Conservation (phyloP, 2,329 filamentous ascomycete genomes). For the Fusarium dlaminii region DNA sequence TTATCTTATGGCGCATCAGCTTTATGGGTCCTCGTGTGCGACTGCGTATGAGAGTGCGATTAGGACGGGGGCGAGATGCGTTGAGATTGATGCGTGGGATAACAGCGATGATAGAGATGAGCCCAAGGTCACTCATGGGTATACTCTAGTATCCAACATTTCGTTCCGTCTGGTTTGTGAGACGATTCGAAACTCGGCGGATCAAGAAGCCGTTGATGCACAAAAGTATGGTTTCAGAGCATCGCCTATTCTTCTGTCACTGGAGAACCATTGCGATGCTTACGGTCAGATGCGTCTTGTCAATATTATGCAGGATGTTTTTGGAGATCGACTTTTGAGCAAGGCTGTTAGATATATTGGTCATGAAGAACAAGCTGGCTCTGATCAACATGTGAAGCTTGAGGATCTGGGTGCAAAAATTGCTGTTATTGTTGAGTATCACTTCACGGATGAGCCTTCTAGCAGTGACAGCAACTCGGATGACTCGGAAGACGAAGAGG, state of each 20-base stretch:
- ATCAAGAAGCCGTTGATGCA: constrained; percentile 62
- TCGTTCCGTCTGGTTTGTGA: constrained; percentile 72
- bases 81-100: constrained; percentile 81
- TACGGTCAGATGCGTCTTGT: constrained; percentile 69
- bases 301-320: constrained; percentile 72
- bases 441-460: constrained; percentile 62
- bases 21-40: constrained; percentile 70
- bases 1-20: constrained; percentile 75
- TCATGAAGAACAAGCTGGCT: constrained; percentile 61
- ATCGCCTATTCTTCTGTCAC: constrained; percentile 70
- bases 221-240: constrained; percentile 49
- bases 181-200: constrained; percentile 69
- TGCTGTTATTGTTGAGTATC: constrained; percentile 74
- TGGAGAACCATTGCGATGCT: constrained; percentile 73
- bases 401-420: constrained; percentile 70
- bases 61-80: constrained; percentile 71
- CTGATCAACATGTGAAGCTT: constrained; percentile 64
- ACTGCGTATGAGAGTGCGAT: constrained; percentile 71
- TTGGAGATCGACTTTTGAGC: constrained; percentile 67
- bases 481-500: constrained; percentile 53
- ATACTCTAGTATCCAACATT: constrained; percentile 73
- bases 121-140: constrained; percentile 77
- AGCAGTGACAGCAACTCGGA: constrained; percentile 47
- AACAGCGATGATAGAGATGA: constrained; percentile 67
- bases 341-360: constrained; percentile 66